phyloP scores from a whole-genome alignment of 2,329 filamentous ascomycete species.

The Xylaria sp. region DNA sequence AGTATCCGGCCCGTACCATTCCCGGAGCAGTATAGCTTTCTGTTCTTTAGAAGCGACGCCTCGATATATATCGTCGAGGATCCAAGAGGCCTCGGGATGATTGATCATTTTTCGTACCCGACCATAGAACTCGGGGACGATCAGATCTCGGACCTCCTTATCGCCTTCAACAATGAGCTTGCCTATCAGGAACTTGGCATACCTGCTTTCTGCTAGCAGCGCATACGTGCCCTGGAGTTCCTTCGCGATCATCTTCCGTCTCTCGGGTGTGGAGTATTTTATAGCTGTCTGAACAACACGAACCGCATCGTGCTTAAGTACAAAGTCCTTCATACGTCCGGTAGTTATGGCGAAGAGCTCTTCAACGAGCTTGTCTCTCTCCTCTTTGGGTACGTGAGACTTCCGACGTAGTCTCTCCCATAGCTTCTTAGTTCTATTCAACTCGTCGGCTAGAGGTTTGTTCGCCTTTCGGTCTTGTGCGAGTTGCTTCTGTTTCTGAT shows the following conservation, averaged over 20 bases:
- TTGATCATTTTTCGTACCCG: conserved; percentile 93
- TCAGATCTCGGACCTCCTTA: conserved; percentile 83
- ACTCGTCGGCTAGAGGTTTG: conserved; percentile 91
- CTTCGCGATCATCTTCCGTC: conserved; percentile 85
- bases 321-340: conserved; percentile 91
- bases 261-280: conserved; percentile 90
- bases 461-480: conserved; percentile 89
- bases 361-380: conserved; percentile 85
- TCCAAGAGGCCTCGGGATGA: conserved; percentile 96
- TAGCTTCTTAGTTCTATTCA: conserved; percentile 91
- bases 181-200: conserved; percentile 96
- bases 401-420: conserved; percentile 96
- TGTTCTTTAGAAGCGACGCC: conserved; percentile 87
- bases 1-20: conserved; percentile 98
- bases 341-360: conserved; percentile 94
- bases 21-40: conserved; percentile 84
- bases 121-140: conserved; percentile 95
- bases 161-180: conserved; percentile 96
- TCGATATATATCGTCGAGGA: conserved; percentile 95
- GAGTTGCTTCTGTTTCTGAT: conserved; percentile 91
- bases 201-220: conserved; percentile 90
- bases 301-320: conserved; percentile 98
- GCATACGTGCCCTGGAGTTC: conserved; percentile 89
- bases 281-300: conserved; percentile 95
- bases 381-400: conserved; percentile 90